phyloP scores from a whole-genome alignment of 1,139 yeast genomes.

The Arxiozyma bovina region DNA sequence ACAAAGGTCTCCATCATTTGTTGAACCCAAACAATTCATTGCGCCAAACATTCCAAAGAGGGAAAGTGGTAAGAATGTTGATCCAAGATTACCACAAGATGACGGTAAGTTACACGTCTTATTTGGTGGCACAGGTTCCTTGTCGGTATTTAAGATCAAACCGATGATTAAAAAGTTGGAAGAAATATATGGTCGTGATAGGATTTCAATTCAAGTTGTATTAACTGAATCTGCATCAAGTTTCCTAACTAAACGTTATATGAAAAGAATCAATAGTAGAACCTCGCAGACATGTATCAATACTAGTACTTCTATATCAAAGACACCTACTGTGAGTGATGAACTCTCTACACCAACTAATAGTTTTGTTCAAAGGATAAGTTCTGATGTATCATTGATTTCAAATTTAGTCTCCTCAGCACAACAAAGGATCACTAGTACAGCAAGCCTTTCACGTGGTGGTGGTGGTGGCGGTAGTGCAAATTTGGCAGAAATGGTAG shows the following conservation, averaged over 20 bases:
- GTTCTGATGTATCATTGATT: constrained; percentile 5
- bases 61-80: constrained; percentile 50
- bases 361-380: constrained; percentile 3
- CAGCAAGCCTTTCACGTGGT: constrained; percentile 5
- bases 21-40: constrained; percentile 10
- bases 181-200: constrained; percentile 65
- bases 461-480: neutral
- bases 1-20: neutral
- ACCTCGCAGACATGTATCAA: neutral
- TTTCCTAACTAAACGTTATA: constrained; percentile 46
- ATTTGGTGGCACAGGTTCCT: constrained; percentile 85
- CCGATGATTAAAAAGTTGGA: constrained; percentile 65
- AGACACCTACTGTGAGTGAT: neutral
- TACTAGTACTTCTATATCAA: neutral
- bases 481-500: neutral
- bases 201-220: constrained; percentile 69
- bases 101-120: constrained; percentile 85
- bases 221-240: constrained; percentile 77
- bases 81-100: constrained; percentile 78
- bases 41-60: constrained; percentile 28
- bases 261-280: constrained; percentile 14
- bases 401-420: constrained; percentile 4
- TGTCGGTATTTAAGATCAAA: constrained; percentile 68
- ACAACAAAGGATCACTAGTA: constrained; percentile 2
- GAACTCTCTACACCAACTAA: neutral